phyloP scores from a whole-genome alignment of 768 basidiomycete species.

The Mrakia hoshinonis region DNA sequence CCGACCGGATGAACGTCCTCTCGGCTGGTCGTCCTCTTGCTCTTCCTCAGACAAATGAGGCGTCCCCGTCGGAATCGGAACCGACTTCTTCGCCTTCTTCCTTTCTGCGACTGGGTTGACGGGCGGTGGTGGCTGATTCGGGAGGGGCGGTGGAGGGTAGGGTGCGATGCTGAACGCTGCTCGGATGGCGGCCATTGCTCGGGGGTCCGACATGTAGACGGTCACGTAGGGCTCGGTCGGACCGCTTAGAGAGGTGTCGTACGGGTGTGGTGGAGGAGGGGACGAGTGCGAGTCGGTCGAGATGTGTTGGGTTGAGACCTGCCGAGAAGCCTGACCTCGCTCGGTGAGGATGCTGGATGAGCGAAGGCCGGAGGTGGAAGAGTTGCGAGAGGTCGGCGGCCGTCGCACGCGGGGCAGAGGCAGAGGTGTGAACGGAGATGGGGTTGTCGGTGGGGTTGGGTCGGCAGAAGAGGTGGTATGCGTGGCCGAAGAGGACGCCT shows the following conservation, averaged over 20 bases:
- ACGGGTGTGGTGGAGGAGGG: neutral
- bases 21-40: slow-evolving; percentile 18
- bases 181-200: slow-evolving; percentile 5
- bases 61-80: neutral
- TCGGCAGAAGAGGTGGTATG: neutral
- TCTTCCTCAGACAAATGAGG: neutral
- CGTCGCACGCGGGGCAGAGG: slow-evolving; percentile 5
- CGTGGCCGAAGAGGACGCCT: neutral
- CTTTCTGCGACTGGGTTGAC: neutral
- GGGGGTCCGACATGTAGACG: slow-evolving; percentile 18
- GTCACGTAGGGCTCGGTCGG: slow-evolving; percentile 15
- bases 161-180: slow-evolving; percentile 16
- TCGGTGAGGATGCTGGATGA: neutral
- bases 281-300: neutral
- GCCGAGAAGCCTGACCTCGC: neutral
- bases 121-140: neutral
- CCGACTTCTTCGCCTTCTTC: neutral
- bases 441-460: neutral
- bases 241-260: neutral
- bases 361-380: slow-evolving; percentile 2
- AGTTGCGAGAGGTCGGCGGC: neutral
- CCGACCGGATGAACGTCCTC: slow-evolving; percentile 18
- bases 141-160: neutral
- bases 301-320: neutral
- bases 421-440: neutral